These are phyloP conservation scores for Solanum arcanum DNA, from an alignment of 257 asterid genomes.

Conservation along the genomic window DNA sequence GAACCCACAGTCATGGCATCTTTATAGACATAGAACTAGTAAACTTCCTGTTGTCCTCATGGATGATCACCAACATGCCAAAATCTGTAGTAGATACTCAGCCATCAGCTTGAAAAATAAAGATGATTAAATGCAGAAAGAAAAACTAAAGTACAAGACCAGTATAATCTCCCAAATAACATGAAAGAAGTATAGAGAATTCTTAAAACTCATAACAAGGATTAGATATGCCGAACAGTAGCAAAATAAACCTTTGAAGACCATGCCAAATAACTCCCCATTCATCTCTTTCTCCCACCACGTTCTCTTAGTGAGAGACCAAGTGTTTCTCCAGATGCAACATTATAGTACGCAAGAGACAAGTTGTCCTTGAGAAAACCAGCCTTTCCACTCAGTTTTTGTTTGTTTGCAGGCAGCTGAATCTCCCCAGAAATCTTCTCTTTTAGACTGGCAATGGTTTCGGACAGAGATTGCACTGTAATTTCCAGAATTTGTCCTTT, in stretches of 20 bases:
- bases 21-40: not conserved
- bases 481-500: slow-evolving; percentile 86
- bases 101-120: slow-evolving; percentile 15
- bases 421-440: slow-evolving; percentile 88
- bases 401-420: slow-evolving; percentile 91
- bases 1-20: not conserved
- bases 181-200: slow-evolving; percentile 1
- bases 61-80: slow-evolving; percentile 15
- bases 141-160: slow-evolving; percentile 16
- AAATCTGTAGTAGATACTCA: slow-evolving; percentile 23
- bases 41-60: slow-evolving; percentile 20
- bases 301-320: slow-evolving; percentile 88
- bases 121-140: not conserved
- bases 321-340: slow-evolving; percentile 59
- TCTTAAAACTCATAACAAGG: slow-evolving; percentile 3
- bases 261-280: slow-evolving; percentile 3
- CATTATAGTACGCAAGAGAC: slow-evolving; percentile 86
- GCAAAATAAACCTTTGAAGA: slow-evolving; percentile 21
- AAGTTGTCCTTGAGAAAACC: slow-evolving; percentile 95
- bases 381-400: slow-evolving; percentile 94
- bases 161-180: slow-evolving; percentile 14
- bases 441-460: slow-evolving; percentile 72
- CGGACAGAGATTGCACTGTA: slow-evolving; percentile 58
- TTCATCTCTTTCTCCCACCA: slow-evolving; percentile 97
- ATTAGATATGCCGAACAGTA: slow-evolving; percentile 12